These are phyloP conservation scores for Scutellaria minor DNA, from an alignment of 257 asterid genomes.

Conservation along the genomic window DNA sequence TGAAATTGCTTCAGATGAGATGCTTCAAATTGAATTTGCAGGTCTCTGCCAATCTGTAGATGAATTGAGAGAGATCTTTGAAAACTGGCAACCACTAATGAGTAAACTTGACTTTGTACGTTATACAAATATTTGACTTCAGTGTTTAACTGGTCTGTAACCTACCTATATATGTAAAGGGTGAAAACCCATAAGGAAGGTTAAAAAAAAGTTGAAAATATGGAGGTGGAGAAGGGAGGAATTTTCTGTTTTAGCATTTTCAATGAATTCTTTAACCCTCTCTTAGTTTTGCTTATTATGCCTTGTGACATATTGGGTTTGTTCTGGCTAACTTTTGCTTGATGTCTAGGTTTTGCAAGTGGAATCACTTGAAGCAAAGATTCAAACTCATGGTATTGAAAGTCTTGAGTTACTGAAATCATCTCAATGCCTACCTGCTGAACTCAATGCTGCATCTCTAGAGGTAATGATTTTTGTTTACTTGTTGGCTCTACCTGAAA, in stretches of 20 bases:
- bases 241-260: constrained; percentile 15
- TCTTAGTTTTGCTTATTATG: constrained; percentile 9
- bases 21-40: constrained; percentile 53
- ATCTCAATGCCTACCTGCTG: constrained; percentile 45
- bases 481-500: background rate
- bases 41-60: constrained; percentile 57
- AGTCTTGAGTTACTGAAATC: constrained; percentile 65
- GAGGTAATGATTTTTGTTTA: constrained; percentile 53
- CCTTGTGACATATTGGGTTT: background rate
- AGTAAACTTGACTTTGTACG: constrained; percentile 80
- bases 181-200: background rate
- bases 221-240: constrained; percentile 8
- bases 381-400: constrained; percentile 52
- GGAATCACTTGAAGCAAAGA: constrained; percentile 55
- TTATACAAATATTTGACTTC: constrained; percentile 25
- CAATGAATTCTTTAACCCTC: constrained; percentile 8
- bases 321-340: constrained; percentile 37
- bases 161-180: constrained; percentile 5
- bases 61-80: constrained; percentile 59
- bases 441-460: constrained; percentile 54
- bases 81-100: constrained; percentile 64
- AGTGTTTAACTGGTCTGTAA: constrained; percentile 13
- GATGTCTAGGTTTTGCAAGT: constrained; percentile 63
- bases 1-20: constrained; percentile 54
- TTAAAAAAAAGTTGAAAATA: background rate